A percentile compares a stretch with the other conserved stretches of the same genome.
phyloP scores from a whole-genome alignment of 768 basidiomycete genomes.

The Russula lepida region DNA sequence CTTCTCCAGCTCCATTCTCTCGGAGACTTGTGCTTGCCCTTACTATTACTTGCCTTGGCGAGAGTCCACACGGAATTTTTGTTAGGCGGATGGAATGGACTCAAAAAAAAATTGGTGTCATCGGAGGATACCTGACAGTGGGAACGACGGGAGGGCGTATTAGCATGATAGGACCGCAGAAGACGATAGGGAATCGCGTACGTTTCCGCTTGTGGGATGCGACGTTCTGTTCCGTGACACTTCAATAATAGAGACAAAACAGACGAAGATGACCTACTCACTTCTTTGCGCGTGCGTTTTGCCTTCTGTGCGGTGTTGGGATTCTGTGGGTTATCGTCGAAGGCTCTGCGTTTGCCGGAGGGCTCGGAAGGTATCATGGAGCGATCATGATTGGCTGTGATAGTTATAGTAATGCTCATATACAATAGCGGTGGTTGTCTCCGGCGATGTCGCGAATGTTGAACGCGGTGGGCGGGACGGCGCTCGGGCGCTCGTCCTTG shows the following conservation, averaged over 20 bases:
- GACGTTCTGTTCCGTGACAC: constrained; percentile 10
- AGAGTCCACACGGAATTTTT: constrained; percentile 44
- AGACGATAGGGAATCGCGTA: constrained; percentile 27
- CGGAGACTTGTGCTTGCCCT: constrained; percentile 32
- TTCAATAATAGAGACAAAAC: neutral
- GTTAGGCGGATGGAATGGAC: constrained; percentile 39
- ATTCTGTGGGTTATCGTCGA: constrained; percentile 1
- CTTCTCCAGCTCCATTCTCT: constrained; percentile 46
- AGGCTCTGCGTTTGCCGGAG: constrained; percentile 14
- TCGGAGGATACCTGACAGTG: constrained; percentile 27
- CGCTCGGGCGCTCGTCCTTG: constrained; percentile 2
- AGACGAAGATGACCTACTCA: neutral
- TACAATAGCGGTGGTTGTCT: neutral
- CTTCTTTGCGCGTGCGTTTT: constrained; percentile 20
- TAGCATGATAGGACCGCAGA: constrained; percentile 17
- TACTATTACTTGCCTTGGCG: constrained; percentile 28
- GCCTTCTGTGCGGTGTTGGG: constrained; percentile 6
- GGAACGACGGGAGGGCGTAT: neutral
- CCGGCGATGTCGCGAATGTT: constrained; percentile 3
- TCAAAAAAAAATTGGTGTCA: constrained; percentile 27
- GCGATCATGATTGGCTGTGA: neutral
- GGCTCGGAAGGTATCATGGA: constrained; percentile 17
- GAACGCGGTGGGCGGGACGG: constrained; percentile 9
- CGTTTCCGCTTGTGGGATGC: constrained; percentile 56
- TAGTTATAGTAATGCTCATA: constrained; percentile 10